Evolutionary conservation across 169 alveolate genomes (phyloP), one percentile per base, ranked within the genome.

Genomic region (Cryptosporidium muris): DNA sequence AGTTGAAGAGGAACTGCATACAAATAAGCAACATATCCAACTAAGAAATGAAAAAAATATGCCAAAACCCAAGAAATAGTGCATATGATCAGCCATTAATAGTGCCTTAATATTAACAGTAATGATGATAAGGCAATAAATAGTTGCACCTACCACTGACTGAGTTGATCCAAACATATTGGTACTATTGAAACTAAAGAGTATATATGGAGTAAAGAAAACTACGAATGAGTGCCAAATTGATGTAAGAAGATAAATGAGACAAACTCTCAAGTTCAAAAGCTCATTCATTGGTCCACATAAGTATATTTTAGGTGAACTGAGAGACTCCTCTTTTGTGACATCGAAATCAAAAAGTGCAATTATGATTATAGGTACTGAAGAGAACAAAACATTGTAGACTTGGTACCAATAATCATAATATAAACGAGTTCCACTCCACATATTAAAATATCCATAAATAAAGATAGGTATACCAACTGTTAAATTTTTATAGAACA

Each of bases 401-500:
- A 98, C 93, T 63, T 96, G 97, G 65, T 95, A 95, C 95, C 97
- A 95, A 64, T 95, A 95, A 91, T 97, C 99, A 80, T 80, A 89
- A 63, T 94, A 96, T 25, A 97, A 91, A 43, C 98, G 96, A 81
- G 97, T 96, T 11, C 99, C 99, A 48, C 98, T 92, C 91, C 92
- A 96, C 47, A 94, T 94, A 53, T 96, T 93, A 64, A 95, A 63
- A 66, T 92, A 94, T 3, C 98, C 97, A 89, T 92, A 97, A 89
- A 93, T 94, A 85, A 96, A 95, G 74, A 96, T 93, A 5, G 99
- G 98, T 40, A 97, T 90, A 25, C 97, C 94, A 81, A 97, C 95
- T 49, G 96, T 93, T 38, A 98, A 91, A 89, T 97, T 97, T 90
- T 98, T 98, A 91, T 96, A 98, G 90, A 98, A 97, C 94, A 97